Evolutionary conservation across 148 eudicot species (phyloP), one percentile per base, ranked within the genome.

Genomic region (Rhododendron henanense): DNA sequence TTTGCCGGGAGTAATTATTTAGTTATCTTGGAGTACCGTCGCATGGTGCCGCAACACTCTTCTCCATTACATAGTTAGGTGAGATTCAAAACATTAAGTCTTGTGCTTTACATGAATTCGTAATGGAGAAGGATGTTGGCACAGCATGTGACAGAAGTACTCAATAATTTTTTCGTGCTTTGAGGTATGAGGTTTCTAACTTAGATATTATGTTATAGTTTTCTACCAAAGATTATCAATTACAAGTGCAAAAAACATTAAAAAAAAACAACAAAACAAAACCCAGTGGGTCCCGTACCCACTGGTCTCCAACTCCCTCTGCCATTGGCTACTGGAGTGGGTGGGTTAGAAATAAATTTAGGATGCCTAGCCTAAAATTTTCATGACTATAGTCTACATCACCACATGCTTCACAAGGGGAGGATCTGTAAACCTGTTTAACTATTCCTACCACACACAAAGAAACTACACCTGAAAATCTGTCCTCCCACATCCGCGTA

Each of bases 401-500:
- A 31, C 31, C 0, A 31, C 73, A 76, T 39, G 21, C 80, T 48
- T 37, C 73, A 53, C 37, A n/a, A 76, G 45, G n/a, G 61, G 44
- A 75, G 51, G 16, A 33, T 59, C n/a, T 78, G 67, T 10, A 9
- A 86, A 23, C 53, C 51, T 39, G 51, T 61, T 19, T 31, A 33
- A 14, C 39, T 14, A 14, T 28, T 31, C 19, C 76, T 41, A 31
- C 39, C 13, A 71, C 7, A 14, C 9, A 15, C 21, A 23, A 84
- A 88, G 67, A 83, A 61, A 83, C 35, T 81, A 50, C 81, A 96
- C 98, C 98, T 95, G 99, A 84, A 97, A 97, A 91, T 97, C 99
- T 28, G 99, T 97, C 89, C 99, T 92, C 45, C 99, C 99, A 92
- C 99, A 97, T 75, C 96, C 99, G 57, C 99, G 95, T 87, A 97